A percentile compares a stretch with the other conserved stretches of the same genome.
These are phyloP conservation scores for Mucor mucedo DNA, from an alignment of 371 early-diverging fungal genomes.

Conservation along the genomic window DNA sequence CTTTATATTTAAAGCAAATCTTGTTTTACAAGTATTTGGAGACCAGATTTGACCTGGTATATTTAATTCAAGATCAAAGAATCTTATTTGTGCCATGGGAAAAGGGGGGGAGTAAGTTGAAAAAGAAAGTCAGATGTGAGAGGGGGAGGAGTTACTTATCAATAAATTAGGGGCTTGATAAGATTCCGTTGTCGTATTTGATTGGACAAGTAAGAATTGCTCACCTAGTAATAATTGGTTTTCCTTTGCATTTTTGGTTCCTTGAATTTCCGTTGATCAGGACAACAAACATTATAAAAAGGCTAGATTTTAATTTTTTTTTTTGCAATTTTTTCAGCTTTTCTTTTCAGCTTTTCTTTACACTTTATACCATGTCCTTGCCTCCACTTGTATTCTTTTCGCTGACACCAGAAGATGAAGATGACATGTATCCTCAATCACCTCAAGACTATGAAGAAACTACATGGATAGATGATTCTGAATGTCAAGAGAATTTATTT, in stretches of 20 bases:
- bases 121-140: background rate
- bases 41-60: slow-evolving; percentile 16
- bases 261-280: slow-evolving; percentile 32
- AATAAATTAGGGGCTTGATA: slow-evolving; percentile 10
- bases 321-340: background rate
- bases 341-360: background rate
- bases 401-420: slow-evolving; percentile 28
- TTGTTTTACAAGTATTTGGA: slow-evolving; percentile 30
- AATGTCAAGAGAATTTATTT: slow-evolving; percentile 48
- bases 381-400: slow-evolving; percentile 26
- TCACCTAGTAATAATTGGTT: slow-evolving; percentile 24
- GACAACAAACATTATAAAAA: slow-evolving; percentile 16
- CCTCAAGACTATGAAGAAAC: slow-evolving; percentile 19
- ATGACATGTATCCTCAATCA: slow-evolving; percentile 7
- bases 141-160: background rate
- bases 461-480: slow-evolving; percentile 47
- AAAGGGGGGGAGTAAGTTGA: background rate
- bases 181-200: slow-evolving; percentile 20
- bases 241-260: slow-evolving; percentile 23
- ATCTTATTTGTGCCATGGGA: slow-evolving; percentile 24
- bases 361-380: background rate
- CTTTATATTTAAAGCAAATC: slow-evolving; percentile 32
- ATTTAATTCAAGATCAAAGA: slow-evolving; percentile 24
- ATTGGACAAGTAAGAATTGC: slow-evolving; percentile 26
- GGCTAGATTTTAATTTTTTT: slow-evolving; percentile 12